Conservation (phyloP, 192 early-diverging fungal species). For the Rhizoclosmatium sp. region DNA sequence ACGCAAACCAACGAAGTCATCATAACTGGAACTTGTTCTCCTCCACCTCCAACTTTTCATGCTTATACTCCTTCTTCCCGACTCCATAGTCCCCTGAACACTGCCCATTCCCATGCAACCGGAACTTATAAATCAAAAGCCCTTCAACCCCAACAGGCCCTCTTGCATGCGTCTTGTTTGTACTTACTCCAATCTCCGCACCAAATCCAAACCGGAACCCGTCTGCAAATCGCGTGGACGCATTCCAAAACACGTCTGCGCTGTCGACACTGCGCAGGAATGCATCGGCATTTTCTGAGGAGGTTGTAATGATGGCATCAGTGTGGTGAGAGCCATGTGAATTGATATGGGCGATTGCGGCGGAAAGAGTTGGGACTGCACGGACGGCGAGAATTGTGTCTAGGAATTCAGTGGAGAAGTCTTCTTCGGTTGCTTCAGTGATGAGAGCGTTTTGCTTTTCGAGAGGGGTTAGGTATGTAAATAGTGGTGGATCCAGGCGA, state of each 20-base stretch:
- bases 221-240: constrained; percentile 94
- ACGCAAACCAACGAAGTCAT: neutral
- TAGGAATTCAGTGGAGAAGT: constrained; percentile 93
- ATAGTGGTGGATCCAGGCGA: constrained; percentile 2
- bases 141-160: constrained; percentile 98
- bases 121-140: constrained; percentile 98
- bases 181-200: constrained; percentile 95
- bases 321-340: constrained; percentile 94
- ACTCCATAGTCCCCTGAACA: constrained; percentile 81
- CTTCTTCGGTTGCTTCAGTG: constrained; percentile 55
- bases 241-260: constrained; percentile 98
- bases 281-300: constrained; percentile 69
- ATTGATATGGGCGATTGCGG: constrained; percentile 94
- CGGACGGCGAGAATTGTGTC: constrained; percentile 85
- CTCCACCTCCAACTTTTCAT: constrained; percentile 47
- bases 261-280: constrained; percentile 96
- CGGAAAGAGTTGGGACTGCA: constrained; percentile 74
- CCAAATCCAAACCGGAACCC: constrained; percentile 99
- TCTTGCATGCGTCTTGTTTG: constrained; percentile 99
- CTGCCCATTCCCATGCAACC: constrained; percentile 89
- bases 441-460: neutral
- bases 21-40: constrained; percentile 26
- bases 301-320: constrained; percentile 91
- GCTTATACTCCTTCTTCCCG: constrained; percentile 77
- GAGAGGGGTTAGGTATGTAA: neutral